phyloP scores from a whole-genome alignment of 2,329 filamentous ascomycete genomes.

The Falciphora oryzae region DNA sequence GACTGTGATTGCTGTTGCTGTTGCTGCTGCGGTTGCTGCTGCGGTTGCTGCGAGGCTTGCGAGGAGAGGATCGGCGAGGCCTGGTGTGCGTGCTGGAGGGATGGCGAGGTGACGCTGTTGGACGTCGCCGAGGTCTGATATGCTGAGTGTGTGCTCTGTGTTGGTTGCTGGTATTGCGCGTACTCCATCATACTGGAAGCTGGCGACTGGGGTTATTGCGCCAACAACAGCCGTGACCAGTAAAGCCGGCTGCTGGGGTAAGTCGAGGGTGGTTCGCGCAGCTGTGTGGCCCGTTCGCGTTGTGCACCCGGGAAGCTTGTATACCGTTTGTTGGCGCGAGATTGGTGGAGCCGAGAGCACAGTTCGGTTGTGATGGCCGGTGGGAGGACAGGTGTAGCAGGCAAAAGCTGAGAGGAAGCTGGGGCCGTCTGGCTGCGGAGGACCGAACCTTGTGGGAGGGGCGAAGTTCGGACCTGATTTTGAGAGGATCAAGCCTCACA shows the following conservation, averaged over 20 bases:
- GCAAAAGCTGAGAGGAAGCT: conserved; percentile 4
- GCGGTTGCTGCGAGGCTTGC: conserved; percentile 42
- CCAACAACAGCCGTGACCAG: background rate
- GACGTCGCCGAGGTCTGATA: conserved; percentile 53
- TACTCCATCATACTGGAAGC: conserved; percentile 60
- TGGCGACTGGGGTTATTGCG: background rate
- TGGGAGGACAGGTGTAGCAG: background rate
- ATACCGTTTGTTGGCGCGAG: conserved; percentile 2
- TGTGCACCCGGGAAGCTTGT: conserved; percentile 2
- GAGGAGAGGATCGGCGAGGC: conserved; percentile 78
- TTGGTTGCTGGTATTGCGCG: conserved; percentile 65
- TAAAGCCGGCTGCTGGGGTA: conserved; percentile 1
- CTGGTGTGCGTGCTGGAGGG: conserved; percentile 64
- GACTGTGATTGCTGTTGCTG: conserved; percentile 60
- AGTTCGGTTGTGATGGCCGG: conserved; percentile 1
- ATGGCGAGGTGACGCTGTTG: conserved; percentile 66
- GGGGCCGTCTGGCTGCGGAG: background rate
- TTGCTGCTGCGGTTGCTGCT: conserved; percentile 40
- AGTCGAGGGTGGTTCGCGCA: background rate
- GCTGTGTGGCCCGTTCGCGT: conserved; percentile 1
- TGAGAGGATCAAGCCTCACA: conserved; percentile 4
- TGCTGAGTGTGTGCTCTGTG: conserved; percentile 59
- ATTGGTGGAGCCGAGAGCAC: conserved; percentile 2
- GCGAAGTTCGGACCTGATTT: conserved; percentile 22
- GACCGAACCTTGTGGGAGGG: conserved; percentile 1